These are phyloP conservation scores for Paxillus rubicundulus DNA, from an alignment of 768 basidiomycete species.

Conservation along the genomic window DNA sequence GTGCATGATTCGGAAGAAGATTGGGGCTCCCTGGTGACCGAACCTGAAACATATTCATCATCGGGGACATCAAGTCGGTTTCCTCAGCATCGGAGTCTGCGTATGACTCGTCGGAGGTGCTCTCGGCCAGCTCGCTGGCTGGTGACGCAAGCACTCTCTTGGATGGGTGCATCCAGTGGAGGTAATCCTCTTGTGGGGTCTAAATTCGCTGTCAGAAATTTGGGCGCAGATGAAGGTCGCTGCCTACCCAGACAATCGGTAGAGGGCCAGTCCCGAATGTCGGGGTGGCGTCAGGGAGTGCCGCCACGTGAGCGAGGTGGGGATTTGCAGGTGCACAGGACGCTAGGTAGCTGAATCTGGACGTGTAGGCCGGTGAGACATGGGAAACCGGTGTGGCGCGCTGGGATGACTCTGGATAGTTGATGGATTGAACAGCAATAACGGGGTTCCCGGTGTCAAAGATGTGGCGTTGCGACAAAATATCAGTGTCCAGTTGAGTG, in stretches of 20 bases:
- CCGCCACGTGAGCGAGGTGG: constrained; percentile 4
- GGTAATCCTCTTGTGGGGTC: constrained; percentile 18
- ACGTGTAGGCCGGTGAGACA: constrained; percentile 14
- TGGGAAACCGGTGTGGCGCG: constrained; percentile 23
- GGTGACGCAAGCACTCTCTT: constrained; percentile 22
- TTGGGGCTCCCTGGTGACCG: constrained; percentile 13
- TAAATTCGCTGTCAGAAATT: constrained; percentile 18
- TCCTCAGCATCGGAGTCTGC: constrained; percentile 31
- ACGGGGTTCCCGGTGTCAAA: constrained; percentile 5
- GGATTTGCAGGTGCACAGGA: constrained; percentile 10
- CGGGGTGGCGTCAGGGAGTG: constrained; percentile 11
- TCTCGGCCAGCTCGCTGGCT: constrained; percentile 29
- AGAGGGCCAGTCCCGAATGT: constrained; percentile 18
- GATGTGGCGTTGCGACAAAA: constrained; percentile 16
- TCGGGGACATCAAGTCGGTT: constrained; percentile 26
- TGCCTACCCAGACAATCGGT: constrained; percentile 20
- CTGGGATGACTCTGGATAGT: constrained; percentile 32
- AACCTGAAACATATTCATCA: constrained; percentile 32
- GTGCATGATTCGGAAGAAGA: constrained; percentile 2
- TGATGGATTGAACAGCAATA: constrained; percentile 3
- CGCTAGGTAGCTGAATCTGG: constrained; percentile 10
- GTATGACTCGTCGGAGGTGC: constrained; percentile 28
- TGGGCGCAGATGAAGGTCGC: neutral
- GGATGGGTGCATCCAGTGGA: constrained; percentile 12
- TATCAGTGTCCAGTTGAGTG: constrained; percentile 27